Evolutionary conservation across 495 filamentous ascomycete genomes (phyloP).

Genomic region (Hyaloscypha hepaticicola): DNA sequence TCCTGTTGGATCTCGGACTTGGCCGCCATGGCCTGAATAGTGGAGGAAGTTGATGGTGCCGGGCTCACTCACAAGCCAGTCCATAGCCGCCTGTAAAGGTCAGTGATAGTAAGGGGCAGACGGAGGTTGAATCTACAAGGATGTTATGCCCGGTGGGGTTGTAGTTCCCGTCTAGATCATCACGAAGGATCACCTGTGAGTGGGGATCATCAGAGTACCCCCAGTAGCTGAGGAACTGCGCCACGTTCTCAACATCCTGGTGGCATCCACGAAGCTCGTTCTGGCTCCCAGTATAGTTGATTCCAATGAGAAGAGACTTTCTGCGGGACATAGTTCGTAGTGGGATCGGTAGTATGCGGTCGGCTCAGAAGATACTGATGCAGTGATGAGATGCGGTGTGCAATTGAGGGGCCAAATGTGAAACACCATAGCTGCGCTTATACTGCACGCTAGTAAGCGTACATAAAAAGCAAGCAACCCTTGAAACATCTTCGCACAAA

Average conservation of each 20-base stretch:
- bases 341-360: not conserved
- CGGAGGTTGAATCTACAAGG: slow-evolving; percentile 47
- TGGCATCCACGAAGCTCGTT: slow-evolving; percentile 54
- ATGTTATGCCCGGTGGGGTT: slow-evolving; percentile 57
- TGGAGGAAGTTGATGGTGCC: slow-evolving; percentile 37
- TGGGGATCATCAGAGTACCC: slow-evolving; percentile 46
- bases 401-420: not conserved
- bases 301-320: slow-evolving; percentile 60
- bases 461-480: not conserved
- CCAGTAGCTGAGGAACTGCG: slow-evolving; percentile 42
- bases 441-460: not conserved
- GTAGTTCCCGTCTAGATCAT: slow-evolving; percentile 47
- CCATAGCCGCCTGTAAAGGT: slow-evolving; percentile 38
- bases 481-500: not conserved
- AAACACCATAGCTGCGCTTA: not conserved
- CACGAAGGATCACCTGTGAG: slow-evolving; percentile 54
- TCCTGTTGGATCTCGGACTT: slow-evolving; percentile 20
- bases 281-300: slow-evolving; percentile 55
- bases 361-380: not conserved
- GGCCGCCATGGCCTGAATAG: slow-evolving; percentile 58
- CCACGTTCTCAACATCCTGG: slow-evolving; percentile 53
- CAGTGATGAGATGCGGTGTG: not conserved
- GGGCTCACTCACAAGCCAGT: slow-evolving; percentile 23
- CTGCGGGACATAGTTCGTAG: slow-evolving; percentile 37
- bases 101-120: slow-evolving; percentile 41